These are phyloP conservation scores for Hydrangea macrophylla DNA, from an alignment of 148 eudicot genomes.

Conservation along the genomic window DNA sequence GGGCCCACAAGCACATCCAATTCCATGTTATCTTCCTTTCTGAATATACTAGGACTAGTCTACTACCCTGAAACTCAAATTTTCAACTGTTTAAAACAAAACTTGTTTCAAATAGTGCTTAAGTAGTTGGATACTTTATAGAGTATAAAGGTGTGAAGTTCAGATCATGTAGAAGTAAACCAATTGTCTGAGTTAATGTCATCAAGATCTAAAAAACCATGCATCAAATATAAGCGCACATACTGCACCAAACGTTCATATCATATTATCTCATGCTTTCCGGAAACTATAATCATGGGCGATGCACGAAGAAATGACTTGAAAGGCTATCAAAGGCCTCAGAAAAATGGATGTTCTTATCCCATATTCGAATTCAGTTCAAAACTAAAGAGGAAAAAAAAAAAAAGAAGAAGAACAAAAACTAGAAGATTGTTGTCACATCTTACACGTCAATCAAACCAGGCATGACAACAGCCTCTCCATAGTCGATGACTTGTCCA, in stretches of 20 bases:
- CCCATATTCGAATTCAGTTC: not conserved
- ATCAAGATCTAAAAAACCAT: not conserved
- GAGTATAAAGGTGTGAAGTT: no score
- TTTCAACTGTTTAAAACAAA: no score
- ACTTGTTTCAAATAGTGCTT: no score
- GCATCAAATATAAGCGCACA: not conserved
- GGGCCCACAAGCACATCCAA: not conserved
- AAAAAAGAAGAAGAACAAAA: not conserved
- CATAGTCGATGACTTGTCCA: constrained; percentile 62
- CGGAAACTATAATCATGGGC: no score
- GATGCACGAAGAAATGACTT: no score
- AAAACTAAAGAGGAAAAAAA: not conserved
- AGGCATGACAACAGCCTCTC: constrained; percentile 97
- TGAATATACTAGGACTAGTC: no score
- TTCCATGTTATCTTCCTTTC: not conserved
- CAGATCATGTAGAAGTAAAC: not conserved
- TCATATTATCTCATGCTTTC: no score
- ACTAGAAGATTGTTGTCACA: constrained; percentile 4
- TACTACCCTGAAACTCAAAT: no score
- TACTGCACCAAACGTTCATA: not conserved
- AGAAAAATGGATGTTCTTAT: not conserved
- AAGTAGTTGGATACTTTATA: no score
- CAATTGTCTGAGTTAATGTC: not conserved
- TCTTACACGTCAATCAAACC: constrained; percentile 96
- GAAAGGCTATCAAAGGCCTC: not conserved